Percentiles rank a stretch among this genome's conserved stretches.
These are phyloP conservation scores for Aureobasidium sp. DNA, from an alignment of 2,329 filamentous ascomycete species.

Conservation along the genomic window DNA sequence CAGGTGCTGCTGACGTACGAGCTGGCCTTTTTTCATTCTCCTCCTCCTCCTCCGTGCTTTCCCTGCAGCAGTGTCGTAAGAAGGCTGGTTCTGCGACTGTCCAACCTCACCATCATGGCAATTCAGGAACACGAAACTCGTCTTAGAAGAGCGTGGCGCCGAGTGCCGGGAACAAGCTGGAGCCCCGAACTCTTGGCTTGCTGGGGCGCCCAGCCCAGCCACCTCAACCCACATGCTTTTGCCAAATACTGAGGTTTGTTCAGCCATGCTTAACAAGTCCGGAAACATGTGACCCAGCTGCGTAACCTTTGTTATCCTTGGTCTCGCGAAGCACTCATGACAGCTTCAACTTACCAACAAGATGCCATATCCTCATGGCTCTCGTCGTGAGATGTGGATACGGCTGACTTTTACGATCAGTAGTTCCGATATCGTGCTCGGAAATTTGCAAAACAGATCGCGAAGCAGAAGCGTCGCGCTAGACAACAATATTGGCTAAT, in stretches of 20 bases:
- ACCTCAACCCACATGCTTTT: conserved; percentile 6
- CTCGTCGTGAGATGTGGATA: background rate
- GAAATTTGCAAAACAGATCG: conserved; percentile 2
- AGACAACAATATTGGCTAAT: background rate
- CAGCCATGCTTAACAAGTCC: conserved; percentile 1
- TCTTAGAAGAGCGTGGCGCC: background rate
- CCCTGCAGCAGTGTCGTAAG: background rate
- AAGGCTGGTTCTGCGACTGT: background rate
- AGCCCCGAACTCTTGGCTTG: conserved; percentile 12
- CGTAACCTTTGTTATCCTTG: no score
- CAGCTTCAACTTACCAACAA: background rate
- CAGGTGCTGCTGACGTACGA: background rate
- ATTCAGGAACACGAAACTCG: background rate
- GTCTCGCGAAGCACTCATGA: background rate
- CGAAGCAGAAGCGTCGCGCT: background rate
- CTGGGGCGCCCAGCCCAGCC: conserved; percentile 11
- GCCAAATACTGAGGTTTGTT: background rate
- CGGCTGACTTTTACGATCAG: background rate
- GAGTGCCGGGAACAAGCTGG: conserved; percentile 9
- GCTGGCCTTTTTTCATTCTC: background rate
- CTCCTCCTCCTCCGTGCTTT: background rate
- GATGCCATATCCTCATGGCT: background rate
- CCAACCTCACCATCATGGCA: background rate
- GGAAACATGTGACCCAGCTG: background rate
- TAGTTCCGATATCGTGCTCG: background rate